Conservation (phyloP, 2,329 filamentous ascomycete species). For the Stagonosporopsis rhizophila region DNA sequence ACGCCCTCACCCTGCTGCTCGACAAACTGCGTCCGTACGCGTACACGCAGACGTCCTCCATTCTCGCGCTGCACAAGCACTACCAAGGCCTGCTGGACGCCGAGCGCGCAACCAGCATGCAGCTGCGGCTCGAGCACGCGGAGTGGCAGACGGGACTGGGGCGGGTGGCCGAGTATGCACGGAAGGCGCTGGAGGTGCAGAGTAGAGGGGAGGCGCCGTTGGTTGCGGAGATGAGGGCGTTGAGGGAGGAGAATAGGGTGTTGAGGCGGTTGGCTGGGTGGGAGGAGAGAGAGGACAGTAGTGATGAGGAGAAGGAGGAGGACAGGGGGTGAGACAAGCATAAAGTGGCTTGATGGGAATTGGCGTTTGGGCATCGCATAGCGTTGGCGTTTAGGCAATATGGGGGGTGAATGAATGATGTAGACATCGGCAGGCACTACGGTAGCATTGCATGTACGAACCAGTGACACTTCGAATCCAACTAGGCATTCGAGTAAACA, state of each 20-base stretch:
- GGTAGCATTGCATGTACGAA: neutral
- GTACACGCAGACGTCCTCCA: constrained; percentile 38
- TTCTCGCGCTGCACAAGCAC: constrained; percentile 56
- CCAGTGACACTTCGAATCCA: neutral
- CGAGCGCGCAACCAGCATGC: constrained; percentile 53
- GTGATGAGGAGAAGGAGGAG: constrained; percentile 47
- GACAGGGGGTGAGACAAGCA: neutral
- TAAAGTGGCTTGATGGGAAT: neutral
- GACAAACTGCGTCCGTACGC: constrained; percentile 45
- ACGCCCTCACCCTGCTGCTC: constrained; percentile 48
- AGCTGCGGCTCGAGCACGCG: constrained; percentile 56
- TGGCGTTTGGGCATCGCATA: constrained; percentile 24
- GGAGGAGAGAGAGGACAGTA: constrained; percentile 52
- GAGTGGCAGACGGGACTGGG: constrained; percentile 58
- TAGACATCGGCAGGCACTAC: neutral
- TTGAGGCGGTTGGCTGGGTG: constrained; percentile 55
- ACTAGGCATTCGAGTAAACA: neutral
- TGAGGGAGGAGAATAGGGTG: constrained; percentile 58
- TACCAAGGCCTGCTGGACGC: constrained; percentile 55
- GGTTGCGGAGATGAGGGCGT: constrained; percentile 48
- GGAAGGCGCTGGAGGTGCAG: constrained; percentile 49
- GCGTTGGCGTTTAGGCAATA: constrained; percentile 28
- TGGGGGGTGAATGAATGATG: neutral
- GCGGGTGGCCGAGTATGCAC: constrained; percentile 52
- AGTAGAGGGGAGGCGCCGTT: constrained; percentile 48